Base-by-base conservation (phyloP, 768 basidiomycete genomes). In the Lactifluus volemus region DNA sequence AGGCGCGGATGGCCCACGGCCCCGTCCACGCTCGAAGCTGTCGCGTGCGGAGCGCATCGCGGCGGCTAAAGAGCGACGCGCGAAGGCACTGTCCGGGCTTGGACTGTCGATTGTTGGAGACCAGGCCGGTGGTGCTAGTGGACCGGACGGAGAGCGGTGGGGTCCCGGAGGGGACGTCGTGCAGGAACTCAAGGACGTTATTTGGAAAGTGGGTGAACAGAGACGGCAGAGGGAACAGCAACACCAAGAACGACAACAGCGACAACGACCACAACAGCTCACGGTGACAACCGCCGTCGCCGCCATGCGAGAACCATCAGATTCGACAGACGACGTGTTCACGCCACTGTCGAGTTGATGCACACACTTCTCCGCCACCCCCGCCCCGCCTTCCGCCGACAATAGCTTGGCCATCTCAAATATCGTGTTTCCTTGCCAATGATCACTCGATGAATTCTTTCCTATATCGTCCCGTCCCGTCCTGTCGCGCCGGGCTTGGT, bases 141-240 rank as follows among this genome's bases (percentile, higher is more conserved):
- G 8, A 19, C n/a, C 2, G 10, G 19, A 10, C 19, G 67, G 70
- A 42, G 84, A 81, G 71, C 74, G 75, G 59, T 85, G 85, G 85
- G 88, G 86, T 0, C 88, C 86, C 7, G 82, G 83, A 4, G 85
- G 84, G 1, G 89, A 91, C 63, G 88, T 92, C 39, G 88, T 92
- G 5, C 84, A 89, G 70, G 89, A 92, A 70, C 75, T 92, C 64
- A 89, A 87, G 70, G 89, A 91, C 66, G 89, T 92, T 11, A 92
- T 92, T 34, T 89, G 86, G 87, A 86, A 89, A 70, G 89, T 92
- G 9, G 81, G 88, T 36, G 86, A 91, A 72, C 77, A 78, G 67
- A 76, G 84, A 70, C 73, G 85, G 61, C 78, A 52, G 55, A 50
- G 25, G 10, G 39, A 15, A 41, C 38, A 32, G 9, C 52, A 32